phyloP scores from a whole-genome alignment of 345 rosid species.

The Lumnitzera racemosa region DNA sequence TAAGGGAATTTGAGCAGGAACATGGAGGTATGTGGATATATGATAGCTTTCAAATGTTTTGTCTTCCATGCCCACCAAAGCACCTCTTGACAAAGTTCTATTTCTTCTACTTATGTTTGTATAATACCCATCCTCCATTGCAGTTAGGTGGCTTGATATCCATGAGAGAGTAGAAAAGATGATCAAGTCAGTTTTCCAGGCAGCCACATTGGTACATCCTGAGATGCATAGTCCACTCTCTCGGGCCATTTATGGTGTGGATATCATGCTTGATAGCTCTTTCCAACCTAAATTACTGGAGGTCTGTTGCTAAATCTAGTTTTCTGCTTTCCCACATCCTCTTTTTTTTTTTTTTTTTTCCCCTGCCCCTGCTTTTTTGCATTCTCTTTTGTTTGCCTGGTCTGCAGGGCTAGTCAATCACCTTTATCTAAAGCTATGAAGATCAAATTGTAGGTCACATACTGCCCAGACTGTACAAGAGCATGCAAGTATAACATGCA shows the following conservation, averaged over 20 bases:
- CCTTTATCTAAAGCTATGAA: too few relatives aligned
- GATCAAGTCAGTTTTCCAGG: constrained; percentile 67
- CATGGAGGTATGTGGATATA: constrained; percentile 50
- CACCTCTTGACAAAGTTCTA: neutral
- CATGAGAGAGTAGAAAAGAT: constrained; percentile 50
- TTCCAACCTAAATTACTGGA: constrained; percentile 83
- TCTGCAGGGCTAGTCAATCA: neutral
- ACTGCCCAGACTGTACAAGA: constrained; percentile 88
- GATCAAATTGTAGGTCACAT: constrained; percentile 51
- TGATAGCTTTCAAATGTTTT: neutral
- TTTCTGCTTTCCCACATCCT: neutral
- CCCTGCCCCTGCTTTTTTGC: neutral
- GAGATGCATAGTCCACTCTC: constrained; percentile 79
- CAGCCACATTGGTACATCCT: constrained; percentile 79
- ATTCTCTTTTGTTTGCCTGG: neutral
- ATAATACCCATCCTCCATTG: constrained; percentile 3
- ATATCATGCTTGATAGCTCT: constrained; percentile 76
- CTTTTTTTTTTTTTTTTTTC: neutral
- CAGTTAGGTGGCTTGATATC: constrained; percentile 81
- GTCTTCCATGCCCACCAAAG: neutral
- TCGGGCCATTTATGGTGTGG: constrained; percentile 87
- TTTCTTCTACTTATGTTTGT: neutral
- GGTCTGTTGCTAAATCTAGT: constrained; percentile 37
- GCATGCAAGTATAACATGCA: constrained; percentile 75
- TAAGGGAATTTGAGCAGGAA: constrained; percentile 73